Base-by-base conservation (phyloP, 2,329 filamentous ascomycete genomes). In the Monilinia fructicola region DNA sequence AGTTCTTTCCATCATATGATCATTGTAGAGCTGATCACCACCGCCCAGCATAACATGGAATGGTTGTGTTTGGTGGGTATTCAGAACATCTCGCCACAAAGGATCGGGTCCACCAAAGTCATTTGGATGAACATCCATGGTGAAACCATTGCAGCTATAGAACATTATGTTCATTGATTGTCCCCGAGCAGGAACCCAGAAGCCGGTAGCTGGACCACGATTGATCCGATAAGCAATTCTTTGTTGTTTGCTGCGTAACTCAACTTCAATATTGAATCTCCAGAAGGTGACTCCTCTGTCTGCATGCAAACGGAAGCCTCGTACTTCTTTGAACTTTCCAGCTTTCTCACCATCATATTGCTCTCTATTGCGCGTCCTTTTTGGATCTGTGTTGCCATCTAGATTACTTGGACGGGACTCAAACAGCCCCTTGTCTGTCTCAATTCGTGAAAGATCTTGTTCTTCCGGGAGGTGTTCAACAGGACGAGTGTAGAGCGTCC, bases 121-220 rank as follows among this genome's bases (percentile, higher is more conserved):
- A 75, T 96, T 85, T 0, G 92, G 81, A 69, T 96, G 88, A 31
- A 91, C 90, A 66, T 86, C 90, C 62, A 90, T 78, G 73, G 92
- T 94, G 81, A 99, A 99, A 2, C 96, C 95, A 77, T 99, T 99
- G 81, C 95, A 97, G 76, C 91, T 97, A 80, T 98, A 87, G 80
- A 97, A 99, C 93, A 98, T 97, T 76, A 97, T 91, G 79, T 98
- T 97, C 95, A 99, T 99, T 2, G 90, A 86, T 76, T 96, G 85
- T 21, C 87, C 90, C 60, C 84, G 85, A 42, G 90, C 90, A 6
- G 96, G 95, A 0, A 99, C 92, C 94, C 95, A 99, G 77, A 99
- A 99, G 1, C 90, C 92, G 63, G 91, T 88, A 2, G 92, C 87
- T 7, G 94, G 93, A 0, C 95, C 94, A 56, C 89, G 85, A 75